Conservation (phyloP, 306 rosid genomes). For the Calophaca sinica region DNA sequence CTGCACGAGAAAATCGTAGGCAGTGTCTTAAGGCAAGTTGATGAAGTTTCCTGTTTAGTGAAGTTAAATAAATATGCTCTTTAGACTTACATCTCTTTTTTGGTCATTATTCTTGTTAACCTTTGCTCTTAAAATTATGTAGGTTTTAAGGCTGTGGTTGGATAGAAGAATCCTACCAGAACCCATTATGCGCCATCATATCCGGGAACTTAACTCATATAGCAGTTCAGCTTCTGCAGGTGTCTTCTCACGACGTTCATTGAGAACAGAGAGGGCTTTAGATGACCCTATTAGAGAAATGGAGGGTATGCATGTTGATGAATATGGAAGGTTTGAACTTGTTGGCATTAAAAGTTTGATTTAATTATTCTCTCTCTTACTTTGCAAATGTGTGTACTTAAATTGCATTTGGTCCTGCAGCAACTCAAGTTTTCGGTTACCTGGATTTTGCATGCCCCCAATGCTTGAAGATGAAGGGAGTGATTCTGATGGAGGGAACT, state of each 20-base stretch:
- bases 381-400: slow-evolving; percentile 9
- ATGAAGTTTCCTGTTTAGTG: slow-evolving; percentile 9
- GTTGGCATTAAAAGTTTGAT: slow-evolving; percentile 15
- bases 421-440: slow-evolving; percentile 94
- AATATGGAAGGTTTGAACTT: slow-evolving; percentile 96
- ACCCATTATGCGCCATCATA: slow-evolving; percentile 73
- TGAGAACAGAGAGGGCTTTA: slow-evolving; percentile 91
- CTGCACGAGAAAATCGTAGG: slow-evolving; percentile 84
- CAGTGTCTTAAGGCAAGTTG: slow-evolving; percentile 95
- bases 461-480: slow-evolving; percentile 89
- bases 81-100: slow-evolving; percentile 16
- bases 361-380: slow-evolving; percentile 20
- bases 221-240: slow-evolving; percentile 66
- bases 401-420: slow-evolving; percentile 57
- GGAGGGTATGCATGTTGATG: slow-evolving; percentile 99
- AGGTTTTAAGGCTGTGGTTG: slow-evolving; percentile 96
- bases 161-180: slow-evolving; percentile 86
- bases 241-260: slow-evolving; percentile 76
- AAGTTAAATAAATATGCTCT: slow-evolving; percentile 29
- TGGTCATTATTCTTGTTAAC: slow-evolving; percentile 36
- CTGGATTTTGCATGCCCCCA: slow-evolving; percentile 91
- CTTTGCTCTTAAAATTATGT: slow-evolving; percentile 41
- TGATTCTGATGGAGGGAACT: slow-evolving; percentile 91
- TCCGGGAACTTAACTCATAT: slow-evolving; percentile 73
- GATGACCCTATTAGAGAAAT: slow-evolving; percentile 98